Percentiles rank a stretch among this genome's conserved stretches.
These are phyloP conservation scores for Leccinum uliginosum DNA, from an alignment of 768 basidiomycete genomes.

Conservation along the genomic window DNA sequence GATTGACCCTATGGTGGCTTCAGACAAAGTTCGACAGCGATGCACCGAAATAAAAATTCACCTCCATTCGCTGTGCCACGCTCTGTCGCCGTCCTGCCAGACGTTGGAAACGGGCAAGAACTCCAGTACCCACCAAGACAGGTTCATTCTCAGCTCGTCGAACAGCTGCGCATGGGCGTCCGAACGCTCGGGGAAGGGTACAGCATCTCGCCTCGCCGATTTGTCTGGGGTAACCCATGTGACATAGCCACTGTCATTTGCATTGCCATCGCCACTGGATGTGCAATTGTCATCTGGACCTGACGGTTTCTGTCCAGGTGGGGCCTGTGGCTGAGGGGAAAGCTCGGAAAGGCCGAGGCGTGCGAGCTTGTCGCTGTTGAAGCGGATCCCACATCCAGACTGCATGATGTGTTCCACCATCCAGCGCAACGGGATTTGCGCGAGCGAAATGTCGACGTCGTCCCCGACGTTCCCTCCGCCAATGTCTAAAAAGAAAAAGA, in stretches of 20 bases:
- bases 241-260: not conserved
- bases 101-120: conserved; percentile 49
- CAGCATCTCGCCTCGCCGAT: not conserved
- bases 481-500: conserved; percentile 44
- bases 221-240: not conserved
- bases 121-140: conserved; percentile 72
- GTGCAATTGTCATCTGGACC: not conserved
- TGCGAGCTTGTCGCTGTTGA: conserved; percentile 48
- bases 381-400: conserved; percentile 55
- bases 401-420: conserved; percentile 67
- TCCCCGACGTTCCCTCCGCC: conserved; percentile 61
- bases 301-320: not conserved
- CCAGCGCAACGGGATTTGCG: conserved; percentile 68
- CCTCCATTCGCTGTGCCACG: conserved; percentile 54
- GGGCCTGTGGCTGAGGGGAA: conserved; percentile 9
- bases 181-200: conserved; percentile 4
- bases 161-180: conserved; percentile 45
- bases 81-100: conserved; percentile 53
- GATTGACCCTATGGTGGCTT: conserved; percentile 32
- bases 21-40: not conserved
- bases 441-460: conserved; percentile 36
- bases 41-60: conserved; percentile 34
- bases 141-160: conserved; percentile 45
- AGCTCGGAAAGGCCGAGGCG: conserved; percentile 34
- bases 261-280: not conserved